A percentile compares a stretch with the other conserved stretches of the same genome.
These are phyloP conservation scores for Pseudodiploospora longispora DNA, from an alignment of 2,329 filamentous ascomycete genomes.

Conservation along the genomic window DNA sequence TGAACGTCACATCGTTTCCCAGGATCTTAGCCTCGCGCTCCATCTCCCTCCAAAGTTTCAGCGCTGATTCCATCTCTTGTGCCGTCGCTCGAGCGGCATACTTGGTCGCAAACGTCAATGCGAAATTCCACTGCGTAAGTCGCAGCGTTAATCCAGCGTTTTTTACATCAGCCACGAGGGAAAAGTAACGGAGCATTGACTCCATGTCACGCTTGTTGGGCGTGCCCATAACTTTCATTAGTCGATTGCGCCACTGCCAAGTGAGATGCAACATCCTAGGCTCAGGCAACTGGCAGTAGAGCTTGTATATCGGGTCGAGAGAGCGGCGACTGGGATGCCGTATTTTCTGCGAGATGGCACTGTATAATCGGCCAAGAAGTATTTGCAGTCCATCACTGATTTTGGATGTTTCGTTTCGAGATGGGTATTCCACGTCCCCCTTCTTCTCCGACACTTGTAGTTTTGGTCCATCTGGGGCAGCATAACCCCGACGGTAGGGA, in stretches of 20 bases:
- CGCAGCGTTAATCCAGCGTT: slow-evolving; percentile 61
- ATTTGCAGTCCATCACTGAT: slow-evolving; percentile 26
- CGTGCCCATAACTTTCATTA: slow-evolving; percentile 62
- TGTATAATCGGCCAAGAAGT: slow-evolving; percentile 31
- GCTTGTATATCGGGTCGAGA: slow-evolving; percentile 38
- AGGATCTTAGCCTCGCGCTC: slow-evolving; percentile 59
- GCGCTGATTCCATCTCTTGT: slow-evolving; percentile 50
- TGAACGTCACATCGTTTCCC: slow-evolving; percentile 77
- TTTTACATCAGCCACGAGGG: slow-evolving; percentile 76
- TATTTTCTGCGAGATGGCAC: slow-evolving; percentile 32
- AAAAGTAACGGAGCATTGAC: slow-evolving; percentile 75
- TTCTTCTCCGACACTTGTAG: slow-evolving; percentile 41
- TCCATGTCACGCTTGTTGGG: slow-evolving; percentile 47
- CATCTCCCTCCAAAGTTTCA: slow-evolving; percentile 85
- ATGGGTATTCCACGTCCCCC: slow-evolving; percentile 41
- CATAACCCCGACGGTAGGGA: slow-evolving; percentile 47
- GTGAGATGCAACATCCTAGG: slow-evolving; percentile 44
- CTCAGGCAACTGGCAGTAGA: slow-evolving; percentile 43
- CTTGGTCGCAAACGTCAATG: slow-evolving; percentile 69
- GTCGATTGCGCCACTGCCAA: slow-evolving; percentile 46
- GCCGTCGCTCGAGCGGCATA: slow-evolving; percentile 55
- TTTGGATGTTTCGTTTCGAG: slow-evolving; percentile 29
- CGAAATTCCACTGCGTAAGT: slow-evolving; percentile 70
- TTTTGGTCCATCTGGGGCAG: slow-evolving; percentile 39
- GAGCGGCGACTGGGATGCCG: slow-evolving; percentile 32